Evolutionary conservation across 2,329 filamentous ascomycete genomes (phyloP), one percentile per base, ranked within the genome.

Genomic region (Sporothrix schenckii): DNA sequence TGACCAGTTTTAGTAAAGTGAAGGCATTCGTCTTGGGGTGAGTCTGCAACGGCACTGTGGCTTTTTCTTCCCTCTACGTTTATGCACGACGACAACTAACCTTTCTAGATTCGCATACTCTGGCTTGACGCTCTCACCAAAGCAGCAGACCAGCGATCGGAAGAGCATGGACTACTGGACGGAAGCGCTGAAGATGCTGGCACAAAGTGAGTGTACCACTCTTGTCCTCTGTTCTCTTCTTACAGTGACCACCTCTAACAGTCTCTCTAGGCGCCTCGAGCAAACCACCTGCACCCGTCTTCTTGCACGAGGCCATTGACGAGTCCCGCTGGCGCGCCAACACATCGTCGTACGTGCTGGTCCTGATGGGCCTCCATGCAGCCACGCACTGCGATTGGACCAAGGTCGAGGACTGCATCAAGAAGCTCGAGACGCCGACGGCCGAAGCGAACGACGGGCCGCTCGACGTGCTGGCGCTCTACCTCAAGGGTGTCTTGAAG

Each of bases 401-500:
- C 13, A 83, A 84, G 56, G 91, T 92, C 4, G 85, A 83, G 75
- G 81, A 87, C 71, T 85, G 83, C 69, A 79, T 92, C 21, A 80
- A 83, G 14, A 83, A 85, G 58, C 80, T 91, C 14, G 82, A 85
- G 67, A 78, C 77, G 68, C 80, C 83, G 47, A 78, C 82, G 65
- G 77, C 77, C 58, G 79, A 79, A 44, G 78, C 77, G 72, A 80
- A 75, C 72, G 82, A 81, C 77, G 81, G 76, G 73, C 83, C 82
- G 2, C 83, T 88, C 49, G 78, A 79, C 30, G 81, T 88, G 47
- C 83, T 92, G 58, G 83, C 87, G 7, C 81, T 87, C 56, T 97
- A 97, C 78, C 87, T 97, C 21, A 83, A 85, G 0, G 94, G 91
- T 0, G 86, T 92, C 9, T 91, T 93, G 74, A 83, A 89, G 68